phyloP scores from a whole-genome alignment of 2,329 filamentous ascomycete species.

The Domatiomyces catenatus region DNA sequence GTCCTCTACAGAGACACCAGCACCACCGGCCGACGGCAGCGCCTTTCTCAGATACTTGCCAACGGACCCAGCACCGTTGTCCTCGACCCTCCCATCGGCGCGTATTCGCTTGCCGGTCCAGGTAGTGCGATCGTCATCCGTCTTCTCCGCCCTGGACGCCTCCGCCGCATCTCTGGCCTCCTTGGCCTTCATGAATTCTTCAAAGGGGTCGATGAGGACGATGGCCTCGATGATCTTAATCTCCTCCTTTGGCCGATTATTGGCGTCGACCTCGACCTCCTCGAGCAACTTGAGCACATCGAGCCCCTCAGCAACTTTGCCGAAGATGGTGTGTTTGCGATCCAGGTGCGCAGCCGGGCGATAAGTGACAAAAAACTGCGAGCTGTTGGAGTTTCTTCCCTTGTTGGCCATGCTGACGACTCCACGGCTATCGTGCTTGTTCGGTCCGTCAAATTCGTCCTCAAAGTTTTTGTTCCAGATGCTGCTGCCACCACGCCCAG shows the following conservation, averaged over 20 bases:
- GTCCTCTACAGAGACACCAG: slow-evolving; percentile 26
- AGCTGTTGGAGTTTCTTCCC: slow-evolving; percentile 92
- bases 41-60: slow-evolving; percentile 72
- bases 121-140: slow-evolving; percentile 75
- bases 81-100: slow-evolving; percentile 43
- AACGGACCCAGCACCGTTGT: slow-evolving; percentile 36
- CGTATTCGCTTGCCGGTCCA: slow-evolving; percentile 92
- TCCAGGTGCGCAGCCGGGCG: slow-evolving; percentile 72
- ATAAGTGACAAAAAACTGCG: slow-evolving; percentile 91
- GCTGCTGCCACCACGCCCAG: slow-evolving; percentile 74
- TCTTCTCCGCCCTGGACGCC: slow-evolving; percentile 23
- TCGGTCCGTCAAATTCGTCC: slow-evolving; percentile 81
- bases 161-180: slow-evolving; percentile 45
- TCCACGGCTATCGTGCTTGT: slow-evolving; percentile 68
- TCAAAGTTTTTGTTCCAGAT: slow-evolving; percentile 91
- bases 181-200: slow-evolving; percentile 71
- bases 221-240: slow-evolving; percentile 69
- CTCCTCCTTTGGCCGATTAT: slow-evolving; percentile 58
- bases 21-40: slow-evolving; percentile 13
- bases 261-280: slow-evolving; percentile 56
- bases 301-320: slow-evolving; percentile 60
- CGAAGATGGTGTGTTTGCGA: slow-evolving; percentile 95
- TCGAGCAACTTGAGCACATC: slow-evolving; percentile 64
- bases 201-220: slow-evolving; percentile 87
- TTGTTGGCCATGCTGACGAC: slow-evolving; percentile 94